Conservation (phyloP, 2,329 filamentous ascomycete species). For the Tolypocladium cylindrosporum region DNA sequence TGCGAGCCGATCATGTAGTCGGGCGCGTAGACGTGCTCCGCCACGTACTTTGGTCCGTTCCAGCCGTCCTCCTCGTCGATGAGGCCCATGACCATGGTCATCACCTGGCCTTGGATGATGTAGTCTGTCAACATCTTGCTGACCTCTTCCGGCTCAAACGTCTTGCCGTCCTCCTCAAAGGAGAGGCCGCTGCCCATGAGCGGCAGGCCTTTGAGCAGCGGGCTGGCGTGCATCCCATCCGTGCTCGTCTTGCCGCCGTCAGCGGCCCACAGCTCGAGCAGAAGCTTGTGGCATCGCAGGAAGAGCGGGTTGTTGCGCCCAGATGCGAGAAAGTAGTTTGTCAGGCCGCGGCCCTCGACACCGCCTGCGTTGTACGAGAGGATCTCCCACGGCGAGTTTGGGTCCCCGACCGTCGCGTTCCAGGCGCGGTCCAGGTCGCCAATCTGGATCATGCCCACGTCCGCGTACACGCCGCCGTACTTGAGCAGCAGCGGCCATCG, state of each 20-base stretch:
- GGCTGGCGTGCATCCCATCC: constrained; percentile 37
- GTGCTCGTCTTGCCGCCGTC: constrained; percentile 34
- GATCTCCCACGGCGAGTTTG: constrained; percentile 34
- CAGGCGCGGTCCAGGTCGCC: constrained; percentile 46
- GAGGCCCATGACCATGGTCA: constrained; percentile 40
- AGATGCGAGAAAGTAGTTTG: constrained; percentile 38
- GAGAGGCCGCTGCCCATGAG: constrained; percentile 18
- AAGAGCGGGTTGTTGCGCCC: constrained; percentile 35
- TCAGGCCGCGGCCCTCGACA: constrained; percentile 23
- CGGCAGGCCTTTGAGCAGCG: constrained; percentile 33
- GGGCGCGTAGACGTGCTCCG: constrained; percentile 37
- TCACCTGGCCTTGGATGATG: constrained; percentile 44
- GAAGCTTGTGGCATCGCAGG: constrained; percentile 32
- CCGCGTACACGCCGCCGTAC: constrained; percentile 48
- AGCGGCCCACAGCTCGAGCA: constrained; percentile 40
- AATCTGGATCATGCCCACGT: constrained; percentile 47
- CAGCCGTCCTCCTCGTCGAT: constrained; percentile 39
- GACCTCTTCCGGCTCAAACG: constrained; percentile 25
- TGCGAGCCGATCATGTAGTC: constrained; percentile 40
- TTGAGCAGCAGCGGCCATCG: constrained; percentile 44
- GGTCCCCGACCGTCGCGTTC: constrained; percentile 35
- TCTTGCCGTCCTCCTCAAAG: constrained; percentile 13
- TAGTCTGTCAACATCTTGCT: constrained; percentile 42
- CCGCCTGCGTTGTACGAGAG: constrained; percentile 33
- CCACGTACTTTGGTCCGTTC: constrained; percentile 42